phyloP scores from a whole-genome alignment of 345 rosid species.

The Eucalyptus cloeziana region DNA sequence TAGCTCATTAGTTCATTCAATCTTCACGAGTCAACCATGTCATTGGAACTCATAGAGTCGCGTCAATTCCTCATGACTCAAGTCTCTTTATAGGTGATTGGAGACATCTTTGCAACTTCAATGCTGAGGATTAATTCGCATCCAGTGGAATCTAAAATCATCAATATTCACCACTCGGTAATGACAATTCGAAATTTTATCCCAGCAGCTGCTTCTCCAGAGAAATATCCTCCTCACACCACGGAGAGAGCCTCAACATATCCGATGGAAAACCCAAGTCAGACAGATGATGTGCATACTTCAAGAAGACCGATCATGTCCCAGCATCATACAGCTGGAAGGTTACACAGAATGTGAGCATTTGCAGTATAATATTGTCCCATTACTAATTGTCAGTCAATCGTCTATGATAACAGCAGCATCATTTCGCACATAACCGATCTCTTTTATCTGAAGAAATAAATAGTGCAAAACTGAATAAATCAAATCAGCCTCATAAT shows the following conservation, averaged over 20 bases:
- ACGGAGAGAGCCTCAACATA: neutral
- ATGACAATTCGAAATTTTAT: neutral
- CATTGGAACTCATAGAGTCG: neutral
- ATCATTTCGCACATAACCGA: neutral
- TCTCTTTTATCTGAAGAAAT: slow-evolving; percentile 31
- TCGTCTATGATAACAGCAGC: neutral
- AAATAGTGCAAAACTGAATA: slow-evolving; percentile 25
- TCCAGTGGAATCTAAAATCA: neutral
- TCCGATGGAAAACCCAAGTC: neutral
- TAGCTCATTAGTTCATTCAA: neutral
- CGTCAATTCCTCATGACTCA: neutral
- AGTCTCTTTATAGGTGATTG: neutral
- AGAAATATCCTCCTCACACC: neutral
- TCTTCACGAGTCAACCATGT: neutral
- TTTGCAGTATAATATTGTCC: neutral
- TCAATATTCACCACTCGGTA: neutral
- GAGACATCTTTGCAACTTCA: neutral
- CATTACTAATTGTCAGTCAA: neutral
- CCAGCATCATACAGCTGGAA: neutral
- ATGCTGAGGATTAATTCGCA: neutral
- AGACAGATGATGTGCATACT: neutral
- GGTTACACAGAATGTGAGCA: neutral
- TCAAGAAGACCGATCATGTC: neutral
- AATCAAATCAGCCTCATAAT: slow-evolving; percentile 14
- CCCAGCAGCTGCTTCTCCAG: neutral